These are phyloP conservation scores for Gloeostereum incarnatum DNA, from an alignment of 768 basidiomycete genomes.

Conservation along the genomic window DNA sequence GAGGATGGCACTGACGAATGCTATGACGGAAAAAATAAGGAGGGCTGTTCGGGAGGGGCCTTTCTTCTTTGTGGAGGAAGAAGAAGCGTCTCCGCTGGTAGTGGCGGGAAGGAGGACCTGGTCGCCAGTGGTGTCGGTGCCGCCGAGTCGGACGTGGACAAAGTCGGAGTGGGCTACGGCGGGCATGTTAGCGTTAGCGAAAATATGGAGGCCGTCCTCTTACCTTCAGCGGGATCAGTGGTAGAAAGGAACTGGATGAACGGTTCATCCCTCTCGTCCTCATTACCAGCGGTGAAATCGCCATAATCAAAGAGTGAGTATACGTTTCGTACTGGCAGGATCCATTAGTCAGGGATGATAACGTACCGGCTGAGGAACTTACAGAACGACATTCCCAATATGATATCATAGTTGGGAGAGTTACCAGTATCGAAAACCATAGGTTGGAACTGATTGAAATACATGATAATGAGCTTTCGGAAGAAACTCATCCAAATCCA, in stretches of 20 bases:
- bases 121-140: constrained; percentile 18
- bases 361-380: constrained; percentile 21
- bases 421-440: constrained; percentile 35
- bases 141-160: constrained; percentile 22
- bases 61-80: background rate
- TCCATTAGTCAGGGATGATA: background rate
- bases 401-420: constrained; percentile 44
- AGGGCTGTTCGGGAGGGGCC: constrained; percentile 1
- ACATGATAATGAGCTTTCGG: background rate
- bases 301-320: constrained; percentile 61
- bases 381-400: constrained; percentile 71
- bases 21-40: too few species aligned
- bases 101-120: constrained; percentile 5
- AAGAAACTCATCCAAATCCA: background rate
- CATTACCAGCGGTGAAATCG: constrained; percentile 39
- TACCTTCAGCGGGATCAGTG: constrained; percentile 37
- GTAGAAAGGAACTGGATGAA: constrained; percentile 56
- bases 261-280: constrained; percentile 28
- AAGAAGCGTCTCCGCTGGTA: background rate
- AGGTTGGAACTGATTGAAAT: constrained; percentile 56
- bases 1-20: background rate
- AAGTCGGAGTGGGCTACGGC: constrained; percentile 25
- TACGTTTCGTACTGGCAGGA: constrained; percentile 47
- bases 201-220: constrained; percentile 10
- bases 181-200: background rate